Evolutionary conservation across 2,329 filamentous ascomycete species (phyloP), one percentile per base, ranked within the genome.

Genomic region (Penicillium sclerotigenum): DNA sequence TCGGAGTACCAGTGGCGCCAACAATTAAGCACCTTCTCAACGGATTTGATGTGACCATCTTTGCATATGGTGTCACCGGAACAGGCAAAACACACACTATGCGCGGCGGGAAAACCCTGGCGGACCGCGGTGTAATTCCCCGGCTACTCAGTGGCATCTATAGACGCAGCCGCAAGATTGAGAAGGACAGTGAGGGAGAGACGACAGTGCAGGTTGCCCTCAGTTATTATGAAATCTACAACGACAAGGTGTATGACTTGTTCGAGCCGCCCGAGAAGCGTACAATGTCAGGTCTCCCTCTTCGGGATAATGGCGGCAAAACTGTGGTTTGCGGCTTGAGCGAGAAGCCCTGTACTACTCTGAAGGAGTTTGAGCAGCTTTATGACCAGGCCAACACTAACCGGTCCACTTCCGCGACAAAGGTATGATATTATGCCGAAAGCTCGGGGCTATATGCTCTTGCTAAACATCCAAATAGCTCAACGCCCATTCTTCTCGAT

Each of bases 11-110:
- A 96, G 92, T 97, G 64, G 83, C 90, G 38, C 91, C 93, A 1
- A 91, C 92, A 48, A 81, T 97, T 60, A 97, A 96, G 73, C 89
- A 94, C 52, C 84, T 97, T 10, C 97, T 97, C 77, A 75, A 72
- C 52, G 94, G 90, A 56, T 86, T 91, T 70, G 90, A 95, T 75
- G 84, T 93, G 40, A 96, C 91, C 11, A 84, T 96, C 55, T 96
- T 97, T 70, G 91, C 92, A 28, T 96, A 97, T 71, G 92, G 92
- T 58, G 90, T 93, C 57, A 96, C 92, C 0, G 92, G 92, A 45
- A 96, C 91, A 0, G 92, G 92, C 54, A 97, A 97, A 77, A 97
- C 92, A 57, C 90, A 96, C 75, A 97, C 92, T 3, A 96, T 97
- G 91, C 87, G 92, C 61, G 92, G 92, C 62, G 92, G 92, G 37